A percentile compares a stretch with the other conserved stretches of the same genome.
Conservation (phyloP, 495 filamentous ascomycete species). For the Jackrogersella minutella region DNA sequence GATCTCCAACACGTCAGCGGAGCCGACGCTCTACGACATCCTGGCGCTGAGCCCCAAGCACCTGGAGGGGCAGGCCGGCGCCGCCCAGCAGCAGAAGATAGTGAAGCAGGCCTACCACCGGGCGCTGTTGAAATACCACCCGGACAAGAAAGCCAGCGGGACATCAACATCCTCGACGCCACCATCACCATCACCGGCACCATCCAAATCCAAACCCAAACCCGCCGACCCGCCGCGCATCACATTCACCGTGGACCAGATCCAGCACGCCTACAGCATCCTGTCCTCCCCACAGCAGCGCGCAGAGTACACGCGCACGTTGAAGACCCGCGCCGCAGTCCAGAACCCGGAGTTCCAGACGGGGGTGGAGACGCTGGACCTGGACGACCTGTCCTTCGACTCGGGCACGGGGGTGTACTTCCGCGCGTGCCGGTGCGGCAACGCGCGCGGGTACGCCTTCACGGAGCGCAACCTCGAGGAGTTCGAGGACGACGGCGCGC, state of each 20-base stretch:
- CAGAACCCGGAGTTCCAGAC: too few species aligned
- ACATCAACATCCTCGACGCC: constrained; percentile 25
- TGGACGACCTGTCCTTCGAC: constrained; percentile 76
- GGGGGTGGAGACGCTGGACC: constrained; percentile 80
- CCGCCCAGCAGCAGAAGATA: constrained; percentile 41
- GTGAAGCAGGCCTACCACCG: constrained; percentile 81
- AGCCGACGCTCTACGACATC: constrained; percentile 56
- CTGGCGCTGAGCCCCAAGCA: constrained; percentile 51
- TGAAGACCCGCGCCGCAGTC: not conserved
- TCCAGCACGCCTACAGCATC: constrained; percentile 75
- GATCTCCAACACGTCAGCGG: constrained; percentile 43
- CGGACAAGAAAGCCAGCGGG: constrained; percentile 66
- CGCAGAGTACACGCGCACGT: too few species aligned
- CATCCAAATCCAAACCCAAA: constrained; percentile 21
- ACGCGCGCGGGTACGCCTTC: constrained; percentile 73
- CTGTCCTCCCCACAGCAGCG: too few species aligned
- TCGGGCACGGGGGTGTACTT: constrained; percentile 65
- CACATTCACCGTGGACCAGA: constrained; percentile 74
- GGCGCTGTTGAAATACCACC: constrained; percentile 80
- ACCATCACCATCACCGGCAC: constrained; percentile 1
- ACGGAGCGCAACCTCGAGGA: constrained; percentile 75
- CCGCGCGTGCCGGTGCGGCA: constrained; percentile 81
- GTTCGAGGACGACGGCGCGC: constrained; percentile 68
- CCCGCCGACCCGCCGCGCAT: constrained; percentile 6
- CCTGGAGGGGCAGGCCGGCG: constrained; percentile 36